Percentiles rank a stretch among this genome's conserved stretches.
phyloP scores from a whole-genome alignment of 352 stramenopile species.

The Saprolegnia parasitica region DNA sequence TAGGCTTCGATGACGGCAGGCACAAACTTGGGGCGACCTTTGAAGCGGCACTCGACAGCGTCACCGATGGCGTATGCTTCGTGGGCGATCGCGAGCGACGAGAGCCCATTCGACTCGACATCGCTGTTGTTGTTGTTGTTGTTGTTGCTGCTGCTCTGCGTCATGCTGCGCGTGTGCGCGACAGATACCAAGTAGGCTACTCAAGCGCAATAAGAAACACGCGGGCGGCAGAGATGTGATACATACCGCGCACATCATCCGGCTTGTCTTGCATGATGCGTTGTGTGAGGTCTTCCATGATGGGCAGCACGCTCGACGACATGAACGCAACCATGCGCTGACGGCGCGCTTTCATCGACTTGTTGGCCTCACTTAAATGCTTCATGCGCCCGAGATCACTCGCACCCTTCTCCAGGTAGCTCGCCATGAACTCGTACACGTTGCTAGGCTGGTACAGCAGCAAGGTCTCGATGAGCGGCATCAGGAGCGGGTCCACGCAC shows the following conservation, averaged over 20 bases:
- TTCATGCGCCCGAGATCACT: conserved; percentile 33
- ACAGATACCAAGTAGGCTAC: conserved; percentile 4
- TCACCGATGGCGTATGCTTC: conserved; percentile 40
- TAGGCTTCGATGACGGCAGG: conserved; percentile 47
- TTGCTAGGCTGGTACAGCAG: conserved; percentile 73
- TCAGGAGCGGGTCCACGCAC: conserved; percentile 74
- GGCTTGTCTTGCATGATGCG: conserved; percentile 73
- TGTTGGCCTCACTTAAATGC: conserved; percentile 53
- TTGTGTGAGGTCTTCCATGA: conserved; percentile 79
- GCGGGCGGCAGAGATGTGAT: neutral
- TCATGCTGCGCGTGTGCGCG: conserved; percentile 1
- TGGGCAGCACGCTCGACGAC: conserved; percentile 72
- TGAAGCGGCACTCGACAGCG: conserved; percentile 59
- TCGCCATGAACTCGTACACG: conserved; percentile 77
- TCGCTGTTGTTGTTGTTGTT: neutral
- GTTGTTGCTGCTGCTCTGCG: neutral
- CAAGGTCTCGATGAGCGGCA: conserved; percentile 74
- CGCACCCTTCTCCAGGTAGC: conserved; percentile 59
- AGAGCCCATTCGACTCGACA: neutral
- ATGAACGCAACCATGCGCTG: conserved; percentile 82
- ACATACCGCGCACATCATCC: conserved; percentile 51
- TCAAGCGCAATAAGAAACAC: neutral
- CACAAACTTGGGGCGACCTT: conserved; percentile 58
- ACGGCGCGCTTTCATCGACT: conserved; percentile 49
- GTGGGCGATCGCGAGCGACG: neutral